Evolutionary conservation across 345 rosid genomes (phyloP), one percentile per base, ranked within the genome.

Genomic region (Dipteronia dyeriana): DNA sequence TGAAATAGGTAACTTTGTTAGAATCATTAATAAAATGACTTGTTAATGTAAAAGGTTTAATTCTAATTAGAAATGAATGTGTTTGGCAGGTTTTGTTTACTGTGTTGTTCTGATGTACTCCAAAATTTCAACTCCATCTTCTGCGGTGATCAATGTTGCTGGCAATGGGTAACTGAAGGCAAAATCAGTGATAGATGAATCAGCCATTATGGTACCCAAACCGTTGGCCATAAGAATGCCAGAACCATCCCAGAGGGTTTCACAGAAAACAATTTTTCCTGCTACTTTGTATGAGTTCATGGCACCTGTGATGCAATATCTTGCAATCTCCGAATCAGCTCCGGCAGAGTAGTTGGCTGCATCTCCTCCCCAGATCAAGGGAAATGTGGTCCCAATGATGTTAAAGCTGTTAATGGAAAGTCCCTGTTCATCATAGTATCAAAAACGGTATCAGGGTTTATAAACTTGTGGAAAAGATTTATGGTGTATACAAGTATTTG

Each of bases 291-390:
- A 73, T 14, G 73, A 57, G 61, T 74, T 65, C 59, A 79, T 6
- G 43, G 78, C 43, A 47, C 59, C 73, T 39, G 20, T 3, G 13
- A 4, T 0, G 68, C 81, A 79, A 31, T 5, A 73, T 31, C 38
- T 75, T 75, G 78, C 29, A 53, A 65, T 34, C 25, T 47, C 66
- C 9, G 62, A 41, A 22, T 41, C 68, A 23, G 57, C 22, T 3
- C 74, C 73, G 5, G 43, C 76, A 14, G 67, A 54, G 8, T 60
- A 57, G 72, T 79, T 79, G 16, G 80, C 59, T 53, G 85, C 75
- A 67, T 76, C 78, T 57, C 85, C 82, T 45, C 71, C 72, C 54
- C 78, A 79, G 7, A 82, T 34, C 45, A 81, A 67, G 4, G 80
- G 73, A 51, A 68, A 66, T 53, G 71, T n/a, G 22, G 51, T 75